phyloP scores from a whole-genome alignment of 2,329 filamentous ascomycete species.

The Alternaria postmessia region DNA sequence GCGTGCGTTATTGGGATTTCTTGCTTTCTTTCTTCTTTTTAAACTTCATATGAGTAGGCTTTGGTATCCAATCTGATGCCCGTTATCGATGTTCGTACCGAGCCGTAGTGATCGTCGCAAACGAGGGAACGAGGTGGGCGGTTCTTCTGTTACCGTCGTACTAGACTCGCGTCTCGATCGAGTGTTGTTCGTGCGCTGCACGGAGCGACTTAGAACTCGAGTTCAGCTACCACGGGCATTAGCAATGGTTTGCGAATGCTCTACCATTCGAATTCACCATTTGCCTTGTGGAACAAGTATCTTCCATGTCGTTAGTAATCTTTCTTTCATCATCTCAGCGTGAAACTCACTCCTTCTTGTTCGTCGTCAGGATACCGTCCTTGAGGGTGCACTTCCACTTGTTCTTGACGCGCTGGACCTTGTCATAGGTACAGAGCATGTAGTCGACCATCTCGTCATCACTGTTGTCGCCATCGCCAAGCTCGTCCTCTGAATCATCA shows the following conservation, averaged over 20 bases:
- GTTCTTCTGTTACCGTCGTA: not conserved
- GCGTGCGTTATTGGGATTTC: not conserved
- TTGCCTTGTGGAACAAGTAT: conserved; percentile 97
- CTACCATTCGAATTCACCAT: conserved; percentile 98
- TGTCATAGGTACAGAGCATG: conserved; percentile 99
- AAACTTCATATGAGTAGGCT: not conserved
- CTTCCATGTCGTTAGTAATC: conserved; percentile 49
- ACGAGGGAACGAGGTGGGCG: not conserved
- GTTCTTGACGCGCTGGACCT: conserved; percentile 98
- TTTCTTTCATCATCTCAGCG: not conserved
- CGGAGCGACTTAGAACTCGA: conserved; percentile 28
- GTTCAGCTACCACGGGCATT: conserved; percentile 32
- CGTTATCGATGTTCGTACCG: not conserved
- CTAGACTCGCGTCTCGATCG: conserved; percentile 15
- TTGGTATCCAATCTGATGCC: conserved; percentile 12
- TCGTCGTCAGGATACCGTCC: conserved; percentile 92
- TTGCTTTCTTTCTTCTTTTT: not conserved
- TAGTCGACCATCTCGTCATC: conserved; percentile 85
- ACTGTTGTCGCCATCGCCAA: conserved; percentile 82
- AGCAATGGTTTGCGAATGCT: conserved; percentile 25
- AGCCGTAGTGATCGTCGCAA: not conserved
- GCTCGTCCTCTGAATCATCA: conserved; percentile 89
- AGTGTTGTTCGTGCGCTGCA: conserved; percentile 14
- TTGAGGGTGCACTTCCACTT: conserved; percentile 97
- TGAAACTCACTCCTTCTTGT: conserved; percentile 78